These are phyloP conservation scores for Knoxia roxburghii DNA, from an alignment of 257 asterid genomes.

Conservation along the genomic window DNA sequence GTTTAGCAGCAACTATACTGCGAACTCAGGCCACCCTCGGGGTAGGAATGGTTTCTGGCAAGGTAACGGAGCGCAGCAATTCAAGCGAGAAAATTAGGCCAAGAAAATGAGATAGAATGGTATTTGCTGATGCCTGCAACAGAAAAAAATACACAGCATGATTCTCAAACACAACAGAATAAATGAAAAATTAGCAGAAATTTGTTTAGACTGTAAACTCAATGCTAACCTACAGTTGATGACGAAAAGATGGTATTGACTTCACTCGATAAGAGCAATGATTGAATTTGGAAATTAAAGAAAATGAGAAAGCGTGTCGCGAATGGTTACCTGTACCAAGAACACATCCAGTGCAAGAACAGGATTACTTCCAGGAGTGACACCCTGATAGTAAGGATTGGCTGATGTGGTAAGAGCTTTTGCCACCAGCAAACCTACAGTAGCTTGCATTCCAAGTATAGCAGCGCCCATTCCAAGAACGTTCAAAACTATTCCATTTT, in stretches of 20 bases:
- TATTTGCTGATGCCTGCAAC: slow-evolving; percentile 85
- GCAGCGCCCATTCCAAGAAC: slow-evolving; percentile 95
- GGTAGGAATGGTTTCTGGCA: slow-evolving; percentile 59
- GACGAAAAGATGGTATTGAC: background rate
- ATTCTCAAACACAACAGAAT: background rate
- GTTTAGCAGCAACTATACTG: slow-evolving; percentile 1
- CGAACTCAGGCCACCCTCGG: slow-evolving; percentile 56
- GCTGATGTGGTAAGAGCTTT: slow-evolving; percentile 95
- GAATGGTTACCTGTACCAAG: slow-evolving; percentile 86
- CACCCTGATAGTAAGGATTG: slow-evolving; percentile 75
- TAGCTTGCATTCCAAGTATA: slow-evolving; percentile 90
- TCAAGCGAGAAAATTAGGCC: slow-evolving; percentile 84
- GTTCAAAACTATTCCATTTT: slow-evolving; percentile 72
- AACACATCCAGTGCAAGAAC: slow-evolving; percentile 95
- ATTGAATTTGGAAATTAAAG: background rate
- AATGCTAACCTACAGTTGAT: background rate
- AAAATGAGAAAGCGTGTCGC: background rate
- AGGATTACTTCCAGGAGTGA: slow-evolving; percentile 66
- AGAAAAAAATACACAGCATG: slow-evolving; percentile 2
- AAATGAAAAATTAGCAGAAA: background rate
- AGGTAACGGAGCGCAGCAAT: slow-evolving; percentile 84
- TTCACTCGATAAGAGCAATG: background rate
- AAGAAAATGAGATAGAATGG: slow-evolving; percentile 82
- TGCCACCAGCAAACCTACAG: slow-evolving; percentile 91
- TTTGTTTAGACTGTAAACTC: background rate